Evolutionary conservation across 352 stramenopile species (phyloP).

Genomic region (Pythium phragmiticola): DNA sequence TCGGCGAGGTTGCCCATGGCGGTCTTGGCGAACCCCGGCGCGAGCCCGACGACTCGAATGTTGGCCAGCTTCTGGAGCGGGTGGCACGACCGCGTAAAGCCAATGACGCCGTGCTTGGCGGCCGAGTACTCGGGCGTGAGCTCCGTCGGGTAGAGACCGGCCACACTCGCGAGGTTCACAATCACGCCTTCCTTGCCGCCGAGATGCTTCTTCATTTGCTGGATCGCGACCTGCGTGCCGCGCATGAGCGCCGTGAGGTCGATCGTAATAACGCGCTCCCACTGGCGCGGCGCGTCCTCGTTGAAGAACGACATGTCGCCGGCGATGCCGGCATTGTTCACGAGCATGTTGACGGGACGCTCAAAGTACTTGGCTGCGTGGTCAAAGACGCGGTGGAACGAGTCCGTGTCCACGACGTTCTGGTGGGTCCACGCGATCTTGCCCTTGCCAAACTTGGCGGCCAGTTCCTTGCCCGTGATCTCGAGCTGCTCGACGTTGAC

Average conservation of each 20-base stretch:
- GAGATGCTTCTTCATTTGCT: constrained; percentile 57
- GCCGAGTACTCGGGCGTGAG: constrained; percentile 71
- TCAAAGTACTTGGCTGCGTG: constrained; percentile 61
- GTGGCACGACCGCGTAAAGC: constrained; percentile 68
- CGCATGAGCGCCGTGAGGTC: constrained; percentile 70
- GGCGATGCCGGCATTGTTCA: constrained; percentile 80
- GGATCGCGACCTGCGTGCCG: constrained; percentile 62
- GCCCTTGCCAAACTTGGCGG: constrained; percentile 43
- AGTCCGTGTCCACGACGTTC: constrained; percentile 66
- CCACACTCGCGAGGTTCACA: constrained; percentile 71
- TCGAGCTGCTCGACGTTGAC: constrained; percentile 63
- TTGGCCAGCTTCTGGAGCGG: constrained; percentile 61
- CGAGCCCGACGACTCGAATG: constrained; percentile 68
- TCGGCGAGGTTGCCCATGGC: constrained; percentile 51
- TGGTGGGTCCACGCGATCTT: constrained; percentile 68
- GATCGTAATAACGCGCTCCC: constrained; percentile 71
- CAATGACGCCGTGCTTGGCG: constrained; percentile 72
- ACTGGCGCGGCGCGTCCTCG: constrained; percentile 35
- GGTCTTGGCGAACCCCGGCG: constrained; percentile 68
- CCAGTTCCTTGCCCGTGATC: constrained; percentile 54
- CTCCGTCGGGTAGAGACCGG: constrained; percentile 45
- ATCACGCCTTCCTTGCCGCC: constrained; percentile 63
- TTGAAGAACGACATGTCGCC: constrained; percentile 51
- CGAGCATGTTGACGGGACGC: constrained; percentile 61
- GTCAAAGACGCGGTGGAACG: constrained; percentile 62